Evolutionary conservation across 1,284 basidiomycete genomes (phyloP).

Genomic region (Jaminaea rosea): DNA sequence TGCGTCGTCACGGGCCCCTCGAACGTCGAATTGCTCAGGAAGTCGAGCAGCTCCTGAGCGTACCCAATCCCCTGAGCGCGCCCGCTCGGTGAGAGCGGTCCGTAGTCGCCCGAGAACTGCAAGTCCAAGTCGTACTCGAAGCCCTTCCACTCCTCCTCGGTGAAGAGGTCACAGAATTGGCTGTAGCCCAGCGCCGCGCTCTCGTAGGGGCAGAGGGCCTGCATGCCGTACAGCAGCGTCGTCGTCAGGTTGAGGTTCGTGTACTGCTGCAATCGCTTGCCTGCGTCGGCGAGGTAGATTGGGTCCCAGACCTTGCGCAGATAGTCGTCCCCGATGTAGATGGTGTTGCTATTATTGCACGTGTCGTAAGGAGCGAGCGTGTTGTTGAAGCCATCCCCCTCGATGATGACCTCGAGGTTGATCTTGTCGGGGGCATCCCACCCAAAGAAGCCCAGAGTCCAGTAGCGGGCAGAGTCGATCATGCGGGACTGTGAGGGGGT

Average conservation of each 20-base stretch:
- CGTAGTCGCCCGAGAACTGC: constrained; percentile 56
- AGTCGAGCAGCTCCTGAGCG: constrained; percentile 49
- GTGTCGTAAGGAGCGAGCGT: constrained; percentile 67
- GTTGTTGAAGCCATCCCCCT: constrained; percentile 60
- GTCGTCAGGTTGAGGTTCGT: constrained; percentile 48
- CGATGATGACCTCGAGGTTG: constrained; percentile 39
- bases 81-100: constrained; percentile 67
- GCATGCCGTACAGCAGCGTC: constrained; percentile 31
- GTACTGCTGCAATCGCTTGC: constrained; percentile 29
- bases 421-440: constrained; percentile 25
- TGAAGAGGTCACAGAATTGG: constrained; percentile 78
- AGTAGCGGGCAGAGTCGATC: constrained; percentile 75
- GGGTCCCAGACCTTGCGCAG: constrained; percentile 43
- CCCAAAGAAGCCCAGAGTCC: constrained; percentile 33
- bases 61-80: constrained; percentile 75
- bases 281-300: constrained; percentile 34
- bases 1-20: constrained; percentile 25
- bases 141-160: constrained; percentile 75
- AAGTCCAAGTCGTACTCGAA: constrained; percentile 59
- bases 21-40: constrained; percentile 23
- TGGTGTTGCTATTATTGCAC: constrained; percentile 52
- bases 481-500: constrained; percentile 58
- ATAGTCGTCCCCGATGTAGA: constrained; percentile 57
- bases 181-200: constrained; percentile 30
- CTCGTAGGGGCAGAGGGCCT: constrained; percentile 47